Evolutionary conservation across 2,329 filamentous ascomycete genomes (phyloP).

Genomic region (Pseudogymnoascus sp.): DNA sequence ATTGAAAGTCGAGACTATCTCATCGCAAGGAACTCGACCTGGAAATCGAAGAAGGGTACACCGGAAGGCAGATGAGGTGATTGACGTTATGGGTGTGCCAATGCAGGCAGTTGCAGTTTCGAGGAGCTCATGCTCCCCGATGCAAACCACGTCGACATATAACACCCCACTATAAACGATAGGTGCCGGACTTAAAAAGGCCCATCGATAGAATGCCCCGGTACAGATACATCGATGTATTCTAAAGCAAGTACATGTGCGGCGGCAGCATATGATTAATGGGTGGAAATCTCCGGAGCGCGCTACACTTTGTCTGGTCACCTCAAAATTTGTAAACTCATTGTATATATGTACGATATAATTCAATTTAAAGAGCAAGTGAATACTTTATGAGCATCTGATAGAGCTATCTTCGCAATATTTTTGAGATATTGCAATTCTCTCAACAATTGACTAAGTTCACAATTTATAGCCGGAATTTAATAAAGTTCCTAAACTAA

Average conservation of each 20-base stretch:
- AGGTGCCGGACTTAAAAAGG: not conserved
- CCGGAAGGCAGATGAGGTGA: not conserved
- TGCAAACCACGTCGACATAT: not conserved
- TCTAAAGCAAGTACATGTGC: not conserved
- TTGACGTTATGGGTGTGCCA: not conserved
- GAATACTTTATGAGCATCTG: not conserved
- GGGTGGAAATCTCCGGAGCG: not conserved
- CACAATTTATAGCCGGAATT: not conserved
- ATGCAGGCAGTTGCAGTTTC: not conserved
- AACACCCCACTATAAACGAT: not conserved
- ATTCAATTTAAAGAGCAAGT: not conserved
- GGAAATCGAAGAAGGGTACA: slow-evolving; percentile 17
- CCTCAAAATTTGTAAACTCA: not conserved
- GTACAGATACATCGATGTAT: not conserved
- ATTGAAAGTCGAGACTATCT: slow-evolving; percentile 41
- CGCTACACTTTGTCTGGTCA: too few relatives aligned
- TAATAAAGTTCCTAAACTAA: not conserved
- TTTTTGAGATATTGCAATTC: not conserved
- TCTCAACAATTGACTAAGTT: not conserved
- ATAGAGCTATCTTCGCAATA: not conserved
- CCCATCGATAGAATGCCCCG: too few relatives aligned
- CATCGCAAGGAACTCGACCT: slow-evolving; percentile 21
- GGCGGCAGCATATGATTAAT: not conserved
- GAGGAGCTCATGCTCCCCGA: not conserved
- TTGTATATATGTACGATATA: not conserved